phyloP scores from a whole-genome alignment of 768 basidiomycete genomes.

The Trametes punicea region DNA sequence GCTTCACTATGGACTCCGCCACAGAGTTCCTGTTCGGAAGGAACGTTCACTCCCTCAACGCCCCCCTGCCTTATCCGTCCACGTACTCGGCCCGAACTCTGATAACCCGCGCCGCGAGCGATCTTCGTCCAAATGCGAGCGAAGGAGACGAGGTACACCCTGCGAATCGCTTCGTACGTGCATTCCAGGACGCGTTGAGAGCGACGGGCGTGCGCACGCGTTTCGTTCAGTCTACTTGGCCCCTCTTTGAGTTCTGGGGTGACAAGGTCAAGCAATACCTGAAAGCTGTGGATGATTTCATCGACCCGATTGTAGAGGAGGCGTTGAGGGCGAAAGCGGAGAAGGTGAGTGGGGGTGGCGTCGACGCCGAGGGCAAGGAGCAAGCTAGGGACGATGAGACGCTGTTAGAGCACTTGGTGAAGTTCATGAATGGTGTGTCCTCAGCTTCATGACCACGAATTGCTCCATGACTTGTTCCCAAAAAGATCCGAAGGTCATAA shows the following conservation, averaged over 20 bases:
- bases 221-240: constrained; percentile 47
- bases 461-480: too few relatives aligned
- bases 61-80: constrained; percentile 22
- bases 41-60: constrained; percentile 25
- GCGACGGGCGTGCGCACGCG: constrained; percentile 38
- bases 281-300: constrained; percentile 46
- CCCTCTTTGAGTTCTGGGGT: constrained; percentile 48
- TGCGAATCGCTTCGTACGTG: constrained; percentile 37
- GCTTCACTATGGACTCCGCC: constrained; percentile 32
- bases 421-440: constrained; percentile 46
- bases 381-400: constrained; percentile 29
- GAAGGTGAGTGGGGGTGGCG: constrained; percentile 5
- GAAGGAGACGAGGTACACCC: constrained; percentile 1
- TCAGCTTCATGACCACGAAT: too few relatives aligned
- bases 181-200: constrained; percentile 50
- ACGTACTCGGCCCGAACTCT: background rate
- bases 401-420: constrained; percentile 46
- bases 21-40: constrained; percentile 33
- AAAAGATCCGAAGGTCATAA: constrained; percentile 43
- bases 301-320: constrained; percentile 50
- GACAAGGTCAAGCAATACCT: constrained; percentile 46
- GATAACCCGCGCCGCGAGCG: too few relatives aligned
- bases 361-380: constrained; percentile 1
- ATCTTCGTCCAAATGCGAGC: background rate
- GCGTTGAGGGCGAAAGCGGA: constrained; percentile 40